Evolutionary conservation across 305 asterid genomes (phyloP), one percentile per base, ranked within the genome.

Genomic region (Rubia peregrina): DNA sequence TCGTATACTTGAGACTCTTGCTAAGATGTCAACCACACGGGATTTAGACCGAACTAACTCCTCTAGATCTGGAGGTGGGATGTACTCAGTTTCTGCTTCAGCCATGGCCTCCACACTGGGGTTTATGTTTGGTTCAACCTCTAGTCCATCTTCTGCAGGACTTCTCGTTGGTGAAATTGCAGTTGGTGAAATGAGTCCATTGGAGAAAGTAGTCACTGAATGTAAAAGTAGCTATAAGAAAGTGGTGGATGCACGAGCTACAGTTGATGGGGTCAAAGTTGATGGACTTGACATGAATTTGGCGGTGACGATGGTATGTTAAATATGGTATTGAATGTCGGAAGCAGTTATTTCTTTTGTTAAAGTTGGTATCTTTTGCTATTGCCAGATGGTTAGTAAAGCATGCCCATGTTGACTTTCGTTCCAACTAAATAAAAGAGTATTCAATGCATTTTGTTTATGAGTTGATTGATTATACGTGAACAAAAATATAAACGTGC

Each of bases 201-300:
- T 93, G 82, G 96, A 89, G 80, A 90, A 85, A 81, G 96, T 95
- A 66, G 90, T 93, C 57, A 84, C 77, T 72, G 91, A 90, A 81
- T 95, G 97, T 77, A 86, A 83, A 85, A 87, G 85, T 79, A 90
- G 83, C 84, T 85, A 90, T 26, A 87, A 81, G 68, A 90, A 85
- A 53, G 88, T 90, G 67, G 86, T 84, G 74, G 83, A 78, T 63
- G 97, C 97, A 36, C 90, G 87, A 81, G 90, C 96, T 64, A 84
- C 94, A 3, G 92, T 93, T 60, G 91, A 86, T 79, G 95, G 96
- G 76, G 98, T 87, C 75, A 93, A 88, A 89, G 94, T 90, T 65
- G 91, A 86, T 69, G 98, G 98, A 38, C 70, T 93, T 24, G 97
- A 89, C 83, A 87, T 96, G 77, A 90, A 93, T 76, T 73, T 93